Percentiles rank a stretch among this genome's conserved stretches.
phyloP scores from a whole-genome alignment of 495 filamentous ascomycete species.

The Lophium mytilinum region DNA sequence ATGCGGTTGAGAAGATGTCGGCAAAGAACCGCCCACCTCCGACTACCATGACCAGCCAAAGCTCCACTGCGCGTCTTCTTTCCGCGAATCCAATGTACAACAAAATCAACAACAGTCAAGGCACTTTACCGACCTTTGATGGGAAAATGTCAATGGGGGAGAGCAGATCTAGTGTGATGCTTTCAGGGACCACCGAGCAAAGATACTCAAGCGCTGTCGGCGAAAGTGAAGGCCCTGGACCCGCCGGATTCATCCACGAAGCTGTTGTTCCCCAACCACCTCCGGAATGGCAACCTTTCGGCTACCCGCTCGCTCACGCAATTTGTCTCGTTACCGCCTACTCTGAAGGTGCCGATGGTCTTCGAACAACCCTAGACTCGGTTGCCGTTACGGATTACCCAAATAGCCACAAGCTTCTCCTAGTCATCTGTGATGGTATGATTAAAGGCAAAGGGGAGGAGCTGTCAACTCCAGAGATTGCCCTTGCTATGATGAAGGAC shows the following conservation, averaged over 20 bases:
- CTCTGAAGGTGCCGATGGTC: constrained; percentile 87
- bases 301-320: constrained; percentile 85
- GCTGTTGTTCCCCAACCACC: constrained; percentile 96
- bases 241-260: constrained; percentile 90
- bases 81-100: constrained; percentile 62
- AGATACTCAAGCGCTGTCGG: constrained; percentile 48
- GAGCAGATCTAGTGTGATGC: constrained; percentile 48
- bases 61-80: constrained; percentile 64
- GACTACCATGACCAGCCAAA: constrained; percentile 95
- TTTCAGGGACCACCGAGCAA: constrained; percentile 35
- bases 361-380: constrained; percentile 91
- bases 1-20: constrained; percentile 55
- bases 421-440: constrained; percentile 94
- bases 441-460: constrained; percentile 94
- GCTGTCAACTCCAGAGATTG: constrained; percentile 81
- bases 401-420: constrained; percentile 93
- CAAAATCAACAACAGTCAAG: constrained; percentile 60
- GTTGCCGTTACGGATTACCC: constrained; percentile 97
- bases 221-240: constrained; percentile 67
- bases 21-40: constrained; percentile 49
- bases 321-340: constrained; percentile 96
- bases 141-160: constrained; percentile 25
- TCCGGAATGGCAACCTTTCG: constrained; percentile 91
- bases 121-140: constrained; percentile 42
- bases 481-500: constrained; percentile 90